These are phyloP conservation scores for Teunomyces aglyptinius DNA, from an alignment of 805 yeast genomes.

Conservation along the genomic window DNA sequence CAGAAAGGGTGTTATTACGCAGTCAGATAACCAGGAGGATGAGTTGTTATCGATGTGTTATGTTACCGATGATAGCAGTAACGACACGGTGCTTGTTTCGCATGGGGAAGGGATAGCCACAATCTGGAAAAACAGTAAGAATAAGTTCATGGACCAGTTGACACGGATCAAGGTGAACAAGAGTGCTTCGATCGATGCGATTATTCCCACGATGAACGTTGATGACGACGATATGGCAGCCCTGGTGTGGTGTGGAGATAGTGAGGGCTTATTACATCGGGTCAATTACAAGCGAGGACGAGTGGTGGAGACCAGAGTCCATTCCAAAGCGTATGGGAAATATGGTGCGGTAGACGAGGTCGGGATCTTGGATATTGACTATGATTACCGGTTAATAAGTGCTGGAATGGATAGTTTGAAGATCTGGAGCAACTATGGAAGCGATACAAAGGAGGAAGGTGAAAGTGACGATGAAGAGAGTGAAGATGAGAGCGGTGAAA, in stretches of 20 bases:
- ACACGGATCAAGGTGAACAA: conserved; percentile 67
- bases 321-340: conserved; percentile 44
- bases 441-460: conserved; percentile 11
- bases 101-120: conserved; percentile 91
- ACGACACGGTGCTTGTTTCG: conserved; percentile 70
- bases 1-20: conserved; percentile 62
- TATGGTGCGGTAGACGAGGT: conserved; percentile 65
- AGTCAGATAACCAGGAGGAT: conserved; percentile 90
- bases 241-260: conserved; percentile 74
- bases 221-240: conserved; percentile 46
- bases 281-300: conserved; percentile 65
- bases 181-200: conserved; percentile 71
- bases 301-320: conserved; percentile 63
- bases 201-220: conserved; percentile 55
- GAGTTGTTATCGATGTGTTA: conserved; percentile 78
- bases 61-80: conserved; percentile 54
- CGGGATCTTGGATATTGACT: conserved; percentile 72
- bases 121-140: conserved; percentile 74
- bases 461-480: conserved; percentile 20
- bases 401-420: conserved; percentile 82
- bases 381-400: conserved; percentile 71
- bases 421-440: conserved; percentile 58
- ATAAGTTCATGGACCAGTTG: conserved; percentile 73
- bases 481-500: conserved; percentile 10
- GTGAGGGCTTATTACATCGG: conserved; percentile 70